Base-by-base conservation (phyloP, 2,329 filamentous ascomycete species). In the Ophiostoma himal-ulmi region DNA sequence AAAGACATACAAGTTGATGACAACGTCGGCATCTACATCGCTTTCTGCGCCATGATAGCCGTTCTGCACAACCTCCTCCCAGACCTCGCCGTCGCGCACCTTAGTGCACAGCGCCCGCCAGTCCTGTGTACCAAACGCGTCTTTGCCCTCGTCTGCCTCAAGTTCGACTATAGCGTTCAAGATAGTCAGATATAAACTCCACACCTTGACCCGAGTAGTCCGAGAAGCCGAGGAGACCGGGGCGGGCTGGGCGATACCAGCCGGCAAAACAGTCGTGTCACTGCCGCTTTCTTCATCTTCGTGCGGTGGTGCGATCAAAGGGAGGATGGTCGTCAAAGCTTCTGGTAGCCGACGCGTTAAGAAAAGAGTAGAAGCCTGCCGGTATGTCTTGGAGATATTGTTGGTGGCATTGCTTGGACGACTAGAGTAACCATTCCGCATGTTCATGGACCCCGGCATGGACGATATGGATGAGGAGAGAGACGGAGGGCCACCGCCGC, bases 111-210 rank as follows among this genome's bases (percentile, higher is more conserved):
- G 82, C 14, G 86, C 82, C 78, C 92, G 90, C 92, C 94, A 99
- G 78, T 92, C 89, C 76, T 91, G 88, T 69, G 88, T 89, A 3
- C 95, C 95, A 81, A 98, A 96, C 14, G 90, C 86, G 68, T 90
- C 87, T 82, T 95, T 97, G 68, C 94, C 95, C 79, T 97, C 94
- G 75, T 97, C 92, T 1, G 91, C 85, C 70, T 93, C 93, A 77
- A 98, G 84, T 77, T 98, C 94, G 48, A 96, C 84, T 73, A 97
- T 91, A 54, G 93, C 91, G 81, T 97, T 97, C 73, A 98, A 84
- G 68, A 97, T 90, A 22, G 94, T 97, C 74, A 98, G 86, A 78
- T 98, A 99, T 76, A 99, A 85, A 79, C 93, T 97, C 95, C 95
- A 99, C 73, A 98, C 91, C 80, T 98, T 99, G 79, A 97, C 91